Base-by-base conservation (phyloP, 2,329 filamentous ascomycete genomes). In the Cladophialophora yegresii region DNA sequence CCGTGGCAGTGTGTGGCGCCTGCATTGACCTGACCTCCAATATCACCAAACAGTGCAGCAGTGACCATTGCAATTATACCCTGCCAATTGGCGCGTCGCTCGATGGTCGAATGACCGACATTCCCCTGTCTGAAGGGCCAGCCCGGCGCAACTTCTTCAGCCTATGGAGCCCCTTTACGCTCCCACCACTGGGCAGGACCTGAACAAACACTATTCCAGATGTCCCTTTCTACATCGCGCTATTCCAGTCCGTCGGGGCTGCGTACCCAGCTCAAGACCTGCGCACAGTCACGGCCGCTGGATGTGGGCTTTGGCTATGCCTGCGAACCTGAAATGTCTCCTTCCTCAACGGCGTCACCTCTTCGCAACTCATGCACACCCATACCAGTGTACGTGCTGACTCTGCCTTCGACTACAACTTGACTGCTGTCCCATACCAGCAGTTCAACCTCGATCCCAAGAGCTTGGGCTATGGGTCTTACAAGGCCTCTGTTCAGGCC, bases 121-220 rank as follows among this genome's bases (percentile, higher is more conserved):
- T 51, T n/a, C 47, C 47, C 20, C 47, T 51, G 22, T 51, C 47
- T 5, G 47, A 51, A 12, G 12, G 26, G 26, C 26, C 47, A 28
- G 47, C 47, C 13, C 47, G 47, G 12, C 47, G 47, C 22, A 51
- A 26, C 47, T 51, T 51, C 47, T 51, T 51, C 47, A 51, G 26
- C 12, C 47, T 51, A 23, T 51, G 20, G 47, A 51, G 47, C 26
- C 47, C 47, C 13, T 23, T 51, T 20, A 12, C 20, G 8, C 22
- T 23, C 6, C 20, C 13, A 26, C 47, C 47, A 10, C 20, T 51
- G 22, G 26, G 47, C 8, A 23, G 47, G 47, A 8, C 10, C 47
- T 51, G 47, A 20, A 26, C 47, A 8, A 23, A 26, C 20, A 23
- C 47, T 8, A 50, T 50, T 22, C 47, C 47, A 7, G 47, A 50